Evolutionary conservation across 371 early-diverging fungal species (phyloP), one percentile per base, ranked within the genome.

Genomic region (Blakeslea trispora): DNA sequence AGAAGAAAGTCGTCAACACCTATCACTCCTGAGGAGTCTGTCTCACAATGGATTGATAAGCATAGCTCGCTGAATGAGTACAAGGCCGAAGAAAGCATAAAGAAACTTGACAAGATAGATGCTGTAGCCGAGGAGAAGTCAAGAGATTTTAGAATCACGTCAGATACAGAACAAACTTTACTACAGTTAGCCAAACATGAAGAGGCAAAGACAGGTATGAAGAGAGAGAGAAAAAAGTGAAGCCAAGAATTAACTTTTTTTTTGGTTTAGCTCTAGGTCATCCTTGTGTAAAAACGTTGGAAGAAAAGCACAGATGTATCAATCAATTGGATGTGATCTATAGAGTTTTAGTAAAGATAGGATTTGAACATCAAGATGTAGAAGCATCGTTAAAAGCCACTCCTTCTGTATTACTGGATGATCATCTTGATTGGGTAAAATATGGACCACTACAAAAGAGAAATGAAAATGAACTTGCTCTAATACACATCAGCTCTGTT

Each of bases 351-450:
- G 58, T 64, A 3, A 71, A 77, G 17, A 54, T 85, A 9, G 83
- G 81, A 8, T 85, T 85, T 42, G 61, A 74, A 10, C 50, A 56
- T 31, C 45, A 53, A 0, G 83, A 83, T 59, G 63, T 85, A n/a
- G 69, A 75, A 24, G 58, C 64, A 31, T 82, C 83, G 1, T 72
- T 85, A 42, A 39, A 48, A 18, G 65, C 72, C 0, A 82, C 81
- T 11, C 58, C 69, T 28, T 71, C 82, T 0, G 64, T 69, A 15
- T 62, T 76, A n/a, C 59, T 81, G 8, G 74, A 74, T 10, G 77
- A 79, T 49, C 69, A 79, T 41, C 45, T 85, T 24, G 83, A 83
- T 61, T 85, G 85, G 85, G 82, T 85, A 80, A 50, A 44, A 32
- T 15, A 37, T 10, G 3, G 37, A 13, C 9, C 3, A 37, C 37